phyloP scores from a whole-genome alignment of 1,284 basidiomycete species.

The Trametes versicolor region DNA sequence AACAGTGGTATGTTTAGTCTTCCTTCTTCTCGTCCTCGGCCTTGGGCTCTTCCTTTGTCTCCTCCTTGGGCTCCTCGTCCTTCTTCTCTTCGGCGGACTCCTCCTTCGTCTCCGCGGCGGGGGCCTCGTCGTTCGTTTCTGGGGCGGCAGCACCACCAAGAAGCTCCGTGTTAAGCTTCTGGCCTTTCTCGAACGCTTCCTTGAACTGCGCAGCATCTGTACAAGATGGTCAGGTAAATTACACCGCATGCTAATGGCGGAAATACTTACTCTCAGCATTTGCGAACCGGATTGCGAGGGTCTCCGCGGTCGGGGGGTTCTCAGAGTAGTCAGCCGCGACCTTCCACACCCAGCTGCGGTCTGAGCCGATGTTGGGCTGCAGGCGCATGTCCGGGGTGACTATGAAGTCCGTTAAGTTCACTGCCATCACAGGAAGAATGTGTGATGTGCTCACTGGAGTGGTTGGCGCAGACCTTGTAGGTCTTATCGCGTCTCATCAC shows the following conservation, averaged over 20 bases:
- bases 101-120: conserved; percentile 41
- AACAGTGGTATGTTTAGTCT: conserved; percentile 40
- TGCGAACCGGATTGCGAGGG: conserved; percentile 97
- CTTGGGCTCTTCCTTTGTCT: conserved; percentile 37
- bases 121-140: conserved; percentile 40
- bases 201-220: conserved; percentile 92
- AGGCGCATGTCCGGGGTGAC: conserved; percentile 94
- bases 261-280: conserved; percentile 91
- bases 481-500: conserved; percentile 99
- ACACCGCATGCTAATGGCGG: conserved; percentile 16
- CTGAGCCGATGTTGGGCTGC: conserved; percentile 98
- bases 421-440: conserved; percentile 12
- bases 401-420: conserved; percentile 46
- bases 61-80: conserved; percentile 38
- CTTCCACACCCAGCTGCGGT: conserved; percentile 99
- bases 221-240: conserved; percentile 25
- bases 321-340: conserved; percentile 96
- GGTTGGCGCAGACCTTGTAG: conserved; percentile 99
- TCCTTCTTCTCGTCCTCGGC: conserved; percentile 42
- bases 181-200: conserved; percentile 86
- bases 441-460: conserved; percentile 76
- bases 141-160: conserved; percentile 39
- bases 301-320: conserved; percentile 89
- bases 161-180: conserved; percentile 70
- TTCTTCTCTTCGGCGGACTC: conserved; percentile 33